These are phyloP conservation scores for Phytophthora multivora DNA, from an alignment of 352 stramenopile species.

Conservation along the genomic window DNA sequence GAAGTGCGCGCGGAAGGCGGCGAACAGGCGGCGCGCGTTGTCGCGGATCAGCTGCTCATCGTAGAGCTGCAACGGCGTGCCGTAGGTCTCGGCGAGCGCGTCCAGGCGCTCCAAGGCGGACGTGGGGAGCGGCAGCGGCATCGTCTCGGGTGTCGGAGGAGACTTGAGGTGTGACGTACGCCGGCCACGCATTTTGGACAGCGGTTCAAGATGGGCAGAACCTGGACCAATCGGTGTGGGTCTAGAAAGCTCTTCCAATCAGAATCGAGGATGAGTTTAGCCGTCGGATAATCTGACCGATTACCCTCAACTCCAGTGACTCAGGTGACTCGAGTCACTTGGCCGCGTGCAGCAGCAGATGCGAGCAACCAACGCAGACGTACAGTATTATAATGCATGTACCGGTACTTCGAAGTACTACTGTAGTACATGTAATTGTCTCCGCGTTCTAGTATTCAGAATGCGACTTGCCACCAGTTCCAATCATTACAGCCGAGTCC, in stretches of 20 bases:
- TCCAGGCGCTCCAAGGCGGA: slow-evolving; percentile 60
- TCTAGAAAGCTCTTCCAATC: slow-evolving; percentile 30
- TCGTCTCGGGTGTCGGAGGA: slow-evolving; percentile 16
- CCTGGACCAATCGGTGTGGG: neutral
- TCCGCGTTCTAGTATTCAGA: too few species aligned
- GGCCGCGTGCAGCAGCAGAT: too few species aligned
- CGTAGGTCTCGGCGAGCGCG: slow-evolving; percentile 71
- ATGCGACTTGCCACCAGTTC: too few species aligned
- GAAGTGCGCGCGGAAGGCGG: slow-evolving; percentile 78
- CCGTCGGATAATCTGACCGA: slow-evolving; percentile 1
- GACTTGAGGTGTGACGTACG: slow-evolving; percentile 23
- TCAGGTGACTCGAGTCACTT: too few species aligned
- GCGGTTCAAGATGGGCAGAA: neutral
- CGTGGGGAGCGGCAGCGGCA: slow-evolving; percentile 60
- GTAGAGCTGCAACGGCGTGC: slow-evolving; percentile 90
- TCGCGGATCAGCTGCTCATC: slow-evolving; percentile 84
- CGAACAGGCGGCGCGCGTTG: slow-evolving; percentile 73
- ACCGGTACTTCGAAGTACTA: too few species aligned
- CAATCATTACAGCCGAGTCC: too few species aligned
- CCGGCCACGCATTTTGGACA: slow-evolving; percentile 15
- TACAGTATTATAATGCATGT: too few species aligned
- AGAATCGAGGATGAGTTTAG: slow-evolving; percentile 18
- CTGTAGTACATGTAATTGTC: too few species aligned
- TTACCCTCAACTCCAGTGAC: too few species aligned
- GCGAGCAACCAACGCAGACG: too few species aligned